Conservation (phyloP, 1,139 yeast species). For the Geotrichum aggregatum region DNA sequence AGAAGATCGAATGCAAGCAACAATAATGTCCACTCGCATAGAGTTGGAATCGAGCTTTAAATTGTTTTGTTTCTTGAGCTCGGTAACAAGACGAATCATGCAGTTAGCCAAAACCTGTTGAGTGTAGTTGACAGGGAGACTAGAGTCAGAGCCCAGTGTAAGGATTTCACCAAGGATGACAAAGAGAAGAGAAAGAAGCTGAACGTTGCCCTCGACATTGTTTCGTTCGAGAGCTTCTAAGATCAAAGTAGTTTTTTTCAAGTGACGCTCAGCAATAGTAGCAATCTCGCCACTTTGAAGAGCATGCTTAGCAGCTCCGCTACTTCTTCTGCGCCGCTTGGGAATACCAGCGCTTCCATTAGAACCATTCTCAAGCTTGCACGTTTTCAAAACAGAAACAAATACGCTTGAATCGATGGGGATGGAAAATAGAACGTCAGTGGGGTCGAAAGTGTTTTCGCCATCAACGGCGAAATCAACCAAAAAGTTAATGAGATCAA, state of each 20-base stretch:
- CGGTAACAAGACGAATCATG: conserved; percentile 65
- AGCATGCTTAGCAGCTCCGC: conserved; percentile 70
- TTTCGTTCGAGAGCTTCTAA: conserved; percentile 69
- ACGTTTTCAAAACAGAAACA: conserved; percentile 48
- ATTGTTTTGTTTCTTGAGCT: conserved; percentile 29
- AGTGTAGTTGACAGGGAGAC: conserved; percentile 82
- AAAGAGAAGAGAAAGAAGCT: conserved; percentile 51
- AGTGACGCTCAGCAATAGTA: conserved; percentile 68
- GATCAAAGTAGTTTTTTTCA: conserved; percentile 71
- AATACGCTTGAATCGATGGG: conserved; percentile 47
- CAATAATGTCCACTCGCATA: conserved; percentile 83
- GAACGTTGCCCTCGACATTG: conserved; percentile 50
- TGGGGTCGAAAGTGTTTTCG: conserved; percentile 47
- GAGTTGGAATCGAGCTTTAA: conserved; percentile 56
- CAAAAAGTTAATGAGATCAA: conserved; percentile 54
- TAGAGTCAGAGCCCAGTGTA: conserved; percentile 84
- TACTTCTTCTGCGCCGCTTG: conserved; percentile 65
- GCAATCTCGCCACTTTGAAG: conserved; percentile 66
- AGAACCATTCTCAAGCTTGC: conserved; percentile 40
- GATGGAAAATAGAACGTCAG: conserved; percentile 52
- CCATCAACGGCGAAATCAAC: conserved; percentile 52
- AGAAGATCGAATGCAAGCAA: conserved; percentile 83
- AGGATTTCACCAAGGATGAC: conserved; percentile 78
- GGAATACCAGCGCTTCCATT: conserved; percentile 42
- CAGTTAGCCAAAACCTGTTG: conserved; percentile 89